Conservation (phyloP, 164 flowering plant species). For the Protea cynaroides region DNA sequence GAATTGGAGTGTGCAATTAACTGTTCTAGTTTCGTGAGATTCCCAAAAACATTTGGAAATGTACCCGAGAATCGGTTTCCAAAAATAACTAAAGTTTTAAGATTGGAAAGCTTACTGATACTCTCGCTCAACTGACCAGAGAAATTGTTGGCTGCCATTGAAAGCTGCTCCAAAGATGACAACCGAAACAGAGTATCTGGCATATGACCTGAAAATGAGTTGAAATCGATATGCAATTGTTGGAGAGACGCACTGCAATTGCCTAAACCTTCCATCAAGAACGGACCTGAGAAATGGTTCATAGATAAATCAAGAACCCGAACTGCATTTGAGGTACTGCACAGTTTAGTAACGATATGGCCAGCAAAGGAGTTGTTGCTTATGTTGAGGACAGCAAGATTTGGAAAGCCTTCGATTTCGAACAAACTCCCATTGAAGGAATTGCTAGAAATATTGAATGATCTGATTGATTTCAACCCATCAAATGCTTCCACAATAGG, state of each 20-base stretch:
- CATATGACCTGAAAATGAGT: conserved; percentile 53
- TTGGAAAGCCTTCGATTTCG: conserved; percentile 29
- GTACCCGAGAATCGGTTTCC: conserved; percentile 50
- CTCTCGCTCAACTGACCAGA: conserved; percentile 53
- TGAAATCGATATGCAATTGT: conserved; percentile 40
- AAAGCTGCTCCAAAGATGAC: conserved; percentile 47
- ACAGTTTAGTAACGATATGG: conserved; percentile 28
- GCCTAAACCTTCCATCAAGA: conserved; percentile 33
- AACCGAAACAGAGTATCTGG: conserved; percentile 46
- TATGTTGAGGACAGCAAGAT: conserved; percentile 44
- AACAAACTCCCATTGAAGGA: conserved; percentile 37
- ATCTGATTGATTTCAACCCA: conserved; percentile 36
- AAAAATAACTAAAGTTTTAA: conserved; percentile 35
- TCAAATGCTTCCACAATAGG: conserved; percentile 26
- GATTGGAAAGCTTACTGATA: conserved; percentile 57
- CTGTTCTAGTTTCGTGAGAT: conserved; percentile 39
- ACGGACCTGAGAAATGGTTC: conserved; percentile 51
- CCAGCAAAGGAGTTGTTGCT: conserved; percentile 72
- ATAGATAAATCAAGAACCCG: conserved; percentile 54
- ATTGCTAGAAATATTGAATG: conserved; percentile 65
- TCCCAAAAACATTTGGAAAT: conserved; percentile 57
- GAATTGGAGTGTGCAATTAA: conserved; percentile 57
- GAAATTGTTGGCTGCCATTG: conserved; percentile 49
- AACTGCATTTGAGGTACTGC: conserved; percentile 36
- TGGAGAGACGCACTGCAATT: conserved; percentile 47